A percentile compares a stretch with the other conserved stretches of the same genome.
Conservation (phyloP, 2,329 filamentous ascomycete genomes). For the Colletotrichum kahawae region DNA sequence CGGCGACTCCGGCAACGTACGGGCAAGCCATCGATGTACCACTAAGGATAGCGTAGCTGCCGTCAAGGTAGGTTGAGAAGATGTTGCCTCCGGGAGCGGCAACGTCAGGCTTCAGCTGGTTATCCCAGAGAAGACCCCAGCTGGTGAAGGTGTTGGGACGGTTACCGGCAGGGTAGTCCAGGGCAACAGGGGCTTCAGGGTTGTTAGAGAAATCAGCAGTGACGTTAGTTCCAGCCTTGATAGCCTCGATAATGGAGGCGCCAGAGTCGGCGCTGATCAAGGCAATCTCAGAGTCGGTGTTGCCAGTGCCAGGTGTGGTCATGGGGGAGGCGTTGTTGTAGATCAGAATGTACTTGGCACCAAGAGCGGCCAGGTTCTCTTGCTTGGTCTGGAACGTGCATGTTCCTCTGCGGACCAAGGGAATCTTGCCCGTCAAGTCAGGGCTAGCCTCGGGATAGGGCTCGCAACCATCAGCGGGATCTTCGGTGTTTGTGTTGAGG, state of each 20-base stretch:
- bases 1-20: slow-evolving; percentile 41
- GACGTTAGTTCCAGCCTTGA: slow-evolving; percentile 29
- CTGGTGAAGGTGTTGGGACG: slow-evolving; percentile 43
- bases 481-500: slow-evolving; percentile 28
- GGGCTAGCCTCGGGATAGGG: slow-evolving; percentile 26
- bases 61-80: slow-evolving; percentile 46
- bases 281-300: slow-evolving; percentile 23
- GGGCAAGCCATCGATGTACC: slow-evolving; percentile 55
- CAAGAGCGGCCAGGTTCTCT: slow-evolving; percentile 29
- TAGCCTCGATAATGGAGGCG: slow-evolving; percentile 27
- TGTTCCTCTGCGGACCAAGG: slow-evolving; percentile 43
- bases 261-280: slow-evolving; percentile 28
- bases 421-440: slow-evolving; percentile 30
- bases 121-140: slow-evolving; percentile 49
- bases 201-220: slow-evolving; percentile 33
- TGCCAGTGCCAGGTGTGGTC: slow-evolving; percentile 17
- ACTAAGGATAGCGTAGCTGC: slow-evolving; percentile 43
- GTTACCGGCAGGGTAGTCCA: slow-evolving; percentile 33
- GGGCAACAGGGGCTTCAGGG: slow-evolving; percentile 25
- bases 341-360: slow-evolving; percentile 32
- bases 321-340: slow-evolving; percentile 31
- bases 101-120: slow-evolving; percentile 48
- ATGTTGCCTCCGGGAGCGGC: slow-evolving; percentile 46
- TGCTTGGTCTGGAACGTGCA: slow-evolving; percentile 34
- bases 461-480: slow-evolving; percentile 29